Conservation (phyloP, 148 eudicot genomes). For the Rhododendron ovatum region DNA sequence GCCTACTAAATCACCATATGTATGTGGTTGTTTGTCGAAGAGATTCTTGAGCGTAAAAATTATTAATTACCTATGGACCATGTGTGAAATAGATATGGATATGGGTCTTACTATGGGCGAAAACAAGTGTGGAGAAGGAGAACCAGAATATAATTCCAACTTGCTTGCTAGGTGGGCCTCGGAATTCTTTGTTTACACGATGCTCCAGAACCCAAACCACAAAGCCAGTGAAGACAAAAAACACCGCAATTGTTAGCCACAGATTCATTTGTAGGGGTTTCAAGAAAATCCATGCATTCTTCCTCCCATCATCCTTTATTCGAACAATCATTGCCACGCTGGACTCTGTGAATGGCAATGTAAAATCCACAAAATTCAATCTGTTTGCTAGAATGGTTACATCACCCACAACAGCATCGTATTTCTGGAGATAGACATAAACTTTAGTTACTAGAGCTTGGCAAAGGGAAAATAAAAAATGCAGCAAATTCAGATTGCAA, state of each 20-base stretch:
- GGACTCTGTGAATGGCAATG: constrained; percentile 61
- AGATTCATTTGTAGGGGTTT: constrained; percentile 55
- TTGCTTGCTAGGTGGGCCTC: constrained; percentile 55
- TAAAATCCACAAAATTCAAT: constrained; percentile 45
- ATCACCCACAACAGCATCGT: constrained; percentile 28
- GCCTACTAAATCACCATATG: too few relatives aligned
- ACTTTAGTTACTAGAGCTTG: neutral
- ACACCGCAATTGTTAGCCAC: constrained; percentile 50
- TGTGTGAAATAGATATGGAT: too few relatives aligned
- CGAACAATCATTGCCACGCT: constrained; percentile 55
- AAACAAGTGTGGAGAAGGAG: constrained; percentile 65
- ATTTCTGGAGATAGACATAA: constrained; percentile 28
- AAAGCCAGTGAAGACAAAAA: constrained; percentile 54
- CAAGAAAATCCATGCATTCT: constrained; percentile 62
- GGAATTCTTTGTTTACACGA: constrained; percentile 49
- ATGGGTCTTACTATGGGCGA: constrained; percentile 58
- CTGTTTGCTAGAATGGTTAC: constrained; percentile 17
- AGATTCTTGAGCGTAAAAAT: too few relatives aligned
- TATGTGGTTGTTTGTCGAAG: too few relatives aligned
- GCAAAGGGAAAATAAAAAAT: neutral
- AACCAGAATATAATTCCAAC: constrained; percentile 63
- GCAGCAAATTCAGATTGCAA: neutral
- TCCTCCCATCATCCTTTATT: constrained; percentile 34
- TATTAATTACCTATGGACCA: too few relatives aligned
- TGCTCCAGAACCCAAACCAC: constrained; percentile 76